Base-by-base conservation (phyloP, 192 early-diverging fungal species). In the Rhizophagus clarus region DNA sequence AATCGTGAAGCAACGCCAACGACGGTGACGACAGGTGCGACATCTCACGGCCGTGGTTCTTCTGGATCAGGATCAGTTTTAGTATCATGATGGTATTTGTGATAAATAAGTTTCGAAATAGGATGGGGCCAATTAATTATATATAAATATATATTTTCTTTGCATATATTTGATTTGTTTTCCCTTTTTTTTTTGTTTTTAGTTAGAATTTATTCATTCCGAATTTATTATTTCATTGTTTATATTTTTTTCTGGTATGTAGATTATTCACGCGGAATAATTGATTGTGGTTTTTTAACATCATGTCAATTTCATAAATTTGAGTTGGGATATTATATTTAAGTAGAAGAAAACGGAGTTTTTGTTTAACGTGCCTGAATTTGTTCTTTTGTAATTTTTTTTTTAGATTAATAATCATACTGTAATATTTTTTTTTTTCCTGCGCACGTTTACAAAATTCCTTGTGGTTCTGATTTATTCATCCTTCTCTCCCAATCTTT, bases 1-100 rank as follows among this genome's bases (percentile, higher is more conserved):
- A 64, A 64, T 64, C 63, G 81, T 1, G 74, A 81, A 22, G 34
- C 83, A 26, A 82, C 83, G 2, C 63, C 80, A 24, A 74, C 74
- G 7, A 24, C 84, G 28, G 83, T 80, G 26, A 60, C 79, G 61
- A 64, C 49, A 17, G 83, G 80, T 22, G 34, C 81, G 14, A 64
- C 63, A 26, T 64, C 63, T 64, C 63, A 64, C 63, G 63, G 63
- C 28, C n/a, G 63, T 64, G 24, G 26, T 28, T 64, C 63, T 28
- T 42, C 40, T 42, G 61, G 61, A 61, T 61, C 61, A 61, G 63
- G 63, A 64, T 64, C 63, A 64, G 63, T 64, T 64, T 29, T 64
- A 64, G 63, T 64, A 64, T 64, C 63, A 22, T 64, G 63, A 64
- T 56, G 63, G 28, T 64, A 64, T 24, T 28, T 64, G 11, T 64